Percentiles rank a stretch among this genome's conserved stretches.
phyloP scores from a whole-genome alignment of 1,284 basidiomycete genomes.

The Wolfiporia cocos region DNA sequence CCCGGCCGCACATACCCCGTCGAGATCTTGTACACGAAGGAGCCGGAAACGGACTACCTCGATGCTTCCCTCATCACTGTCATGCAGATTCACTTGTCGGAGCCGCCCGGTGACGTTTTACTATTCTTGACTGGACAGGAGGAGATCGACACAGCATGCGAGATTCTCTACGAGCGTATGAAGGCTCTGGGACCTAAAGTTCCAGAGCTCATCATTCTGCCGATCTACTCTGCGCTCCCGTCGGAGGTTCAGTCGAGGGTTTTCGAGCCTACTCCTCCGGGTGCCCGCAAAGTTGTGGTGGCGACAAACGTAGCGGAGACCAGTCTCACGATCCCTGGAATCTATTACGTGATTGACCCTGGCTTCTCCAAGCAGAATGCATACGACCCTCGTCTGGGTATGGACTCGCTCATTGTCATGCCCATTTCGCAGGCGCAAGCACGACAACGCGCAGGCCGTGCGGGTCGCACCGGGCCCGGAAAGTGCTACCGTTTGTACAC shows the following conservation, averaged over 20 bases:
- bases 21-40: constrained; percentile 96
- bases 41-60: constrained; percentile 97
- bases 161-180: constrained; percentile 97
- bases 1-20: constrained; percentile 98
- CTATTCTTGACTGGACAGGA: constrained; percentile 99
- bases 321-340: constrained; percentile 95
- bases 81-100: constrained; percentile 98
- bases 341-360: constrained; percentile 98
- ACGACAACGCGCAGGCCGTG: constrained; percentile 90
- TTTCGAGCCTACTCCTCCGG: constrained; percentile 96
- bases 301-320: constrained; percentile 99
- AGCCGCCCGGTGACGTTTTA: constrained; percentile 93
- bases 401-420: constrained; percentile 99
- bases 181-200: constrained; percentile 96
- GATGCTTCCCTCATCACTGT: constrained; percentile 98
- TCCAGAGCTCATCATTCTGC: constrained; percentile 93
- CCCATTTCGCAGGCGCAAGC: constrained; percentile 99
- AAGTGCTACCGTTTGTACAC: constrained; percentile 99
- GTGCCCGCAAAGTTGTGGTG: constrained; percentile 94
- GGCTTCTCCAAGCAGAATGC: constrained; percentile 99
- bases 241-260: constrained; percentile 97
- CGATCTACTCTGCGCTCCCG: constrained; percentile 96
- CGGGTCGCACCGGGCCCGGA: constrained; percentile 95
- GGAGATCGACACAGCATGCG: constrained; percentile 97
- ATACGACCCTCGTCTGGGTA: constrained; percentile 94